A percentile compares a stretch with the other conserved stretches of the same genome.
Evolutionary conservation across 192 early-diverging fungal genomes (phyloP).

Genomic region (Entomortierella beljakovae): DNA sequence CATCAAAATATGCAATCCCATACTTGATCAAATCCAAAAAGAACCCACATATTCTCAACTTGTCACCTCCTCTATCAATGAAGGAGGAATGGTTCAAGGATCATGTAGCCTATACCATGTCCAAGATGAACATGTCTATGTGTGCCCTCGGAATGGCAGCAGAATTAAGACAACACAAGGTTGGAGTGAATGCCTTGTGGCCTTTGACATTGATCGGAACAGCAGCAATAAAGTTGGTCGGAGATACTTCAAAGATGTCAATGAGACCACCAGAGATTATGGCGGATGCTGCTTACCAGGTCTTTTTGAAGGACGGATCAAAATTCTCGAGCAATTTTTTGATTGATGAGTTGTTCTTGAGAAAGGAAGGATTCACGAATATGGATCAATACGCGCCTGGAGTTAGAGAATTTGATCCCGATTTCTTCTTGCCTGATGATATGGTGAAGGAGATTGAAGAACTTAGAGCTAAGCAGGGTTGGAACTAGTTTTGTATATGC

Average conservation of each 20-base stretch:
- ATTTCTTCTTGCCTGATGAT: constrained; percentile 70
- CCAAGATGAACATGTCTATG: constrained; percentile 84
- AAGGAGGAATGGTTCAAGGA: constrained; percentile 75
- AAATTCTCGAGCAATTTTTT: constrained; percentile 77
- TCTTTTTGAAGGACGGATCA: constrained; percentile 67
- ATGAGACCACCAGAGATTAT: constrained; percentile 69
- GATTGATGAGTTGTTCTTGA: constrained; percentile 84
- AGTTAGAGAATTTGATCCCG: constrained; percentile 67
- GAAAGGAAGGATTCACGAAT: constrained; percentile 75
- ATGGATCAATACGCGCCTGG: constrained; percentile 78
- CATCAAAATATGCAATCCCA: constrained; percentile 76
- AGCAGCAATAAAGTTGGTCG: constrained; percentile 68
- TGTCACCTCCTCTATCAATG: constrained; percentile 79
- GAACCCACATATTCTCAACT: constrained; percentile 81
- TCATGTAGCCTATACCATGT: constrained; percentile 75
- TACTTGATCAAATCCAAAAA: constrained; percentile 71
- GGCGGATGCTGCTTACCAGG: constrained; percentile 78
- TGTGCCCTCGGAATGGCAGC: constrained; percentile 77
- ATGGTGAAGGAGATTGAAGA: constrained; percentile 46
- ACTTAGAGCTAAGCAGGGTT: constrained; percentile 39
- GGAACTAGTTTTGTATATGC: constrained; percentile 11
- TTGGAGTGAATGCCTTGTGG: constrained; percentile 79
- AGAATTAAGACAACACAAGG: constrained; percentile 72
- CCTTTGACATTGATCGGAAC: constrained; percentile 83
- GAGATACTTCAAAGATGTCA: constrained; percentile 33